Percentiles rank a stretch among this genome's conserved stretches.
Conservation (phyloP, 83 land plant genomes). For the Picea abies region DNA sequence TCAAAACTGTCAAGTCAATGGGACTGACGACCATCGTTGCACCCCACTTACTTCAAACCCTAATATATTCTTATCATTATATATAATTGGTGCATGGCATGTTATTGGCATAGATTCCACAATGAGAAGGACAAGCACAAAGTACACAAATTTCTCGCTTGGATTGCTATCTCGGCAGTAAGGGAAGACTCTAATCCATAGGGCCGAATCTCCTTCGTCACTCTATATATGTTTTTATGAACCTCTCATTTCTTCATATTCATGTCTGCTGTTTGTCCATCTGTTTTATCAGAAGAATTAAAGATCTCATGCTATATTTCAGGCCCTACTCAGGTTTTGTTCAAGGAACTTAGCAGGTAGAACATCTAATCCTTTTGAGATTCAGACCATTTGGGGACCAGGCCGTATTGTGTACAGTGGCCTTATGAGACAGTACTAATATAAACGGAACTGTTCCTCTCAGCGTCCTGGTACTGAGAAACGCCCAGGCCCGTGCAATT, state of each 20-base stretch:
- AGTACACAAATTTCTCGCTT: not conserved
- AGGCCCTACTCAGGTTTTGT: no score
- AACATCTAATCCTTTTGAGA: no score
- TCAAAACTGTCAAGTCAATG: not conserved
- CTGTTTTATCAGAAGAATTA: no score
- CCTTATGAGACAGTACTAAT: no score
- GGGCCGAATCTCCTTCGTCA: conserved; percentile 2
- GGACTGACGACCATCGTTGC: not conserved
- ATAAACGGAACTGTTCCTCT: no score
- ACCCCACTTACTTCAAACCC: not conserved
- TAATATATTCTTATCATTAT: not conserved
- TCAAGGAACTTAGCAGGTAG: no score
- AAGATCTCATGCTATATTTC: no score
- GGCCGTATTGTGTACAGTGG: no score
- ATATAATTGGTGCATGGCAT: not conserved
- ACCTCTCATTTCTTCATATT: not conserved
- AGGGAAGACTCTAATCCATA: not conserved
- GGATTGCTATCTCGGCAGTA: not conserved
- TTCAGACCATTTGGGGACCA: no score
- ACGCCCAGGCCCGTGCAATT: no score
- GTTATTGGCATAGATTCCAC: not conserved
- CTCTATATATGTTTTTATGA: conserved; percentile 9
- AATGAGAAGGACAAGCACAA: not conserved
- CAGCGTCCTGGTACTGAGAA: not conserved
- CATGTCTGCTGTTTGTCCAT: no score